Base-by-base conservation (phyloP, 1,284 basidiomycete genomes). In the Mycosarcoma maydis region DNA sequence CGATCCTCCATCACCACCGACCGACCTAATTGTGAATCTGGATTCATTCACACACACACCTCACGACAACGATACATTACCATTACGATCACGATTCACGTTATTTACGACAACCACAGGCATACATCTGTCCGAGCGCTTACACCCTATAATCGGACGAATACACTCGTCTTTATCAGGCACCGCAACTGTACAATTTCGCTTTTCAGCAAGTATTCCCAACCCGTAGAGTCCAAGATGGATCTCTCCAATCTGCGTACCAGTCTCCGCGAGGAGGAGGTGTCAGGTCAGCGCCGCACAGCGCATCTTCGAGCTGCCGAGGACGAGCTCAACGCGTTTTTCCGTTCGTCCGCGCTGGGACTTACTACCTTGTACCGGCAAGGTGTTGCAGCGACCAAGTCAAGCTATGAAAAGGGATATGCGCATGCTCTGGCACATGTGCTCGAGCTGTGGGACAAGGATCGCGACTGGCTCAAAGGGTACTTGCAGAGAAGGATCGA, bases 401-500 rank as follows among this genome's bases (percentile, higher is more conserved):
- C 56, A 6, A 61, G 60, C 16, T 70, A 62, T 23, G 61, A 68
- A 19, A 67, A 59, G 19, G 70, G 70, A 0, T 72, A 72, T 24
- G 53, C 54, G 22, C 60, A 72, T 50, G 70, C 65, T 13, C 26
- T 72, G 26, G 56, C 56, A 19, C 65, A 72, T 40, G 60, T 72
- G 16, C 37, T 72, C n/a, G 70, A 72, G 24, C 24, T 72, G n/a
- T 58, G 66, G 56, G 52, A 64, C 3, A 54, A 49, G 16, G 67
- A 71, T 46, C 44, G 46, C 13, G 57, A 49, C 23, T 72, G 70
- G 70, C 46, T 72, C 6, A 64, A 51, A n/a, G 67, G 70, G n/a
- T 72, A 72, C 33, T 27, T 72, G 24, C 65, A 69, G 48, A 29
- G 65, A 9, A 43, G 70, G 30, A 72, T 72, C 30, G 70, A 72